Evolutionary conservation across 164 flowering plant genomes (phyloP), one percentile per base, ranked within the genome.

Genomic region (Pachysandra terminalis): DNA sequence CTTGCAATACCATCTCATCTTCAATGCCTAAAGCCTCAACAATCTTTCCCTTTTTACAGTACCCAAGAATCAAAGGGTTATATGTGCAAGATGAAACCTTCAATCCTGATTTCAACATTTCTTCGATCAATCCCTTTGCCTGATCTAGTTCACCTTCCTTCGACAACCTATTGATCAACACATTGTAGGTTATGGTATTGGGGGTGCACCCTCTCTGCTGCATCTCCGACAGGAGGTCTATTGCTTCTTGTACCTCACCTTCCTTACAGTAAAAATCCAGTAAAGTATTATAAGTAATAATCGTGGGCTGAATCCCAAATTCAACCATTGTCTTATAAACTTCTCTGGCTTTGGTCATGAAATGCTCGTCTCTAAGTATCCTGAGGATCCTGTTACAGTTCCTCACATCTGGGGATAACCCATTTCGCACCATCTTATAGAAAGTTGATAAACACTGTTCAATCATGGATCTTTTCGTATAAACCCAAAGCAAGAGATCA

Each of bases 321-420:
- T 74, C 69, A 12, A 45, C 71, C 94, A 88, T 90, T 64, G 54
- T 56, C 19, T 61, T 62, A 73, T 84, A 85, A 26, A 88, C 77
- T 41, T 88, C 83, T 63, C 67, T 76, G 0, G 79, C 90, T 75
- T 72, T 74, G 9, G 0, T 45, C 37, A 67, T 61, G 12, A 83
- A 75, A 48, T 70, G 23, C 14, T 68, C 71, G 75, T 88, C 82
- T 61, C 89, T 77, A 54, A 88, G 83, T 21, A 82, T 27, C 73
- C 79, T 77, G 27, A 90, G 83, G 57, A 90, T 70, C 63, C 85
- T 87, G 77, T 88, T 90, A 76, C 93, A 90, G 51, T 81, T 88
- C 68, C 65, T 81, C 74, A 88, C 88, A 75, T 87, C 80, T 0
- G 93, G 91, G 61, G 71, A 71, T 65, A 83, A 69, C 73, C 82